Evolutionary conservation across 2,329 filamentous ascomycete species (phyloP).

Genomic region (Neopestalotiopsis sp.): DNA sequence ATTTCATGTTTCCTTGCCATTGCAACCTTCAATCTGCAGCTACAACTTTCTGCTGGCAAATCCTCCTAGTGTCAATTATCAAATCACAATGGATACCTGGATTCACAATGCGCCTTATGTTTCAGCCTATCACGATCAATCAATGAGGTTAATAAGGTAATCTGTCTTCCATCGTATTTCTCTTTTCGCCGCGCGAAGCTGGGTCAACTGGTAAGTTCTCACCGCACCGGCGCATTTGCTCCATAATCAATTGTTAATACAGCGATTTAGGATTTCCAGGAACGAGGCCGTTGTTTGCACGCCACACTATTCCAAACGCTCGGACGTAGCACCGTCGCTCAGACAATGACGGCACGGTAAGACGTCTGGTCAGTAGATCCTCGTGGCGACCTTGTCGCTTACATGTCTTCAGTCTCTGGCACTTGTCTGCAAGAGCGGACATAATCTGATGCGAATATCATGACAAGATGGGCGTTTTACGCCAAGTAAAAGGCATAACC

Average conservation of each 20-base stretch:
- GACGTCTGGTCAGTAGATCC: conserved; percentile 1
- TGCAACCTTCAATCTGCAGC: neutral
- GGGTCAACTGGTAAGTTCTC: neutral
- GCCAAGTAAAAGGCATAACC: neutral
- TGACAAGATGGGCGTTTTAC: neutral
- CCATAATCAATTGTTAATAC: neutral
- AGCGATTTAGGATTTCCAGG: neutral
- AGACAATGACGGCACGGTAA: conserved; percentile 4
- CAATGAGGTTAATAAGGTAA: neutral
- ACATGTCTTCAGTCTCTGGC: neutral
- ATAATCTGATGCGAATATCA: neutral
- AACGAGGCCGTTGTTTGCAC: neutral
- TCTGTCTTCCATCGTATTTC: neutral
- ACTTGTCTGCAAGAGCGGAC: neutral
- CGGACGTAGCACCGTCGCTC: neutral
- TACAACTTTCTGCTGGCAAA: neutral
- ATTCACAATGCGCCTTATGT: neutral
- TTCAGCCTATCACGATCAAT: neutral
- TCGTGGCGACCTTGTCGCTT: conserved; percentile 1
- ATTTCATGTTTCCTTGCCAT: conserved; percentile 1
- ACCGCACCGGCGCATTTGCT: neutral
- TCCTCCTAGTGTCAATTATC: neutral
- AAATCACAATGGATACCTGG: neutral
- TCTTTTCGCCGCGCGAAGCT: neutral
- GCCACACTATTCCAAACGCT: neutral